Conservation (phyloP, 164 flowering plant genomes). For the Tetracentron sinense region DNA sequence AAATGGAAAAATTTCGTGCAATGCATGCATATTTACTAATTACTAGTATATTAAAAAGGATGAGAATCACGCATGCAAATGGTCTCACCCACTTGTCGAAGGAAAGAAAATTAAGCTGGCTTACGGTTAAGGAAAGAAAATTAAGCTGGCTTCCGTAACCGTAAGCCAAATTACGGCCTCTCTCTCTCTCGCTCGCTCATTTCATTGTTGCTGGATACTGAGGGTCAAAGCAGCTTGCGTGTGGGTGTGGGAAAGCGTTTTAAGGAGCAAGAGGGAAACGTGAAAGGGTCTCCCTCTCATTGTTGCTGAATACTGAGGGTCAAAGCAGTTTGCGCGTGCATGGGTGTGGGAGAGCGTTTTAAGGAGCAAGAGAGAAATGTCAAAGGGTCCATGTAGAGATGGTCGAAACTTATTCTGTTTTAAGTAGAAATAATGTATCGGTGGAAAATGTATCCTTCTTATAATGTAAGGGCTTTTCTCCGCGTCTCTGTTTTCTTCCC, state of each 20-base stretch:
- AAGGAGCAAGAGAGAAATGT: slow-evolving; percentile 46
- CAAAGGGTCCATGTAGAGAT: slow-evolving; percentile 61
- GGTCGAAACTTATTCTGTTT: slow-evolving; percentile 50
- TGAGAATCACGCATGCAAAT: neutral
- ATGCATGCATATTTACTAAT: too few species aligned
- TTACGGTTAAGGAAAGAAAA: too few species aligned
- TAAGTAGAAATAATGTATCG: slow-evolving; percentile 17
- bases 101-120: slow-evolving; percentile 11
- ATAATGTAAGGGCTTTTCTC: neutral
- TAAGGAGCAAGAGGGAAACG: slow-evolving; percentile 30
- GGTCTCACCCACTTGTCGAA: slow-evolving; percentile 10
- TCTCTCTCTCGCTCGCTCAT: neutral
- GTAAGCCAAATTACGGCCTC: slow-evolving; percentile 33
- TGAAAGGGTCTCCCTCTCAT: too few species aligned
- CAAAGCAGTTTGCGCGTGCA: slow-evolving; percentile 79
- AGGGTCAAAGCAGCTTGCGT: slow-evolving; percentile 74
- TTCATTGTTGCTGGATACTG: neutral
- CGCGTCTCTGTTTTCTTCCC: neutral
- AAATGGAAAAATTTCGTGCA: too few species aligned
- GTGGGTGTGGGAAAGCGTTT: slow-evolving; percentile 44
- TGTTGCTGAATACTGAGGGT: slow-evolving; percentile 23
- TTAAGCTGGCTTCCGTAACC: too few species aligned
- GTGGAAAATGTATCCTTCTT: neutral
- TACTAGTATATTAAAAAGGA: neutral
- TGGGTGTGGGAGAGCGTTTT: slow-evolving; percentile 39